These are phyloP conservation scores for Euptelea pleiosperma DNA, from an alignment of 164 flowering plant genomes.

Conservation along the genomic window DNA sequence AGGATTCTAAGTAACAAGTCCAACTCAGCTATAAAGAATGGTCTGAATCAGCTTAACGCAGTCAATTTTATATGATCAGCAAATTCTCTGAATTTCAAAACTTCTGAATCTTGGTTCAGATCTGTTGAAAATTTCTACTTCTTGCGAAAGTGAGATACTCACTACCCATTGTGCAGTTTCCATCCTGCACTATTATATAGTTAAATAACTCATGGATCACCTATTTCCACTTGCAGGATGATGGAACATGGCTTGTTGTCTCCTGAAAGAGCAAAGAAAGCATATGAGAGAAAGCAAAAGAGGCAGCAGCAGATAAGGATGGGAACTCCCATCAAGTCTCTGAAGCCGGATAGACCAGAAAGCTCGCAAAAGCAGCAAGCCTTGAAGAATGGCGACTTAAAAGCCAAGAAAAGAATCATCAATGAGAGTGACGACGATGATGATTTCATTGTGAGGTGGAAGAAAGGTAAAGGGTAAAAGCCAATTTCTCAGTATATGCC, in stretches of 20 bases:
- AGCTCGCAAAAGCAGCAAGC: slow-evolving; percentile 51
- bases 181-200: too few species aligned
- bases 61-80: too few species aligned
- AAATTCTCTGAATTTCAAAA: too few species aligned
- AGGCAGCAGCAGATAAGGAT: slow-evolving; percentile 65
- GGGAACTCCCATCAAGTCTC: slow-evolving; percentile 78
- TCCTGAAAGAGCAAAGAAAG: slow-evolving; percentile 78
- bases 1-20: too few species aligned
- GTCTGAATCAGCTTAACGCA: too few species aligned
- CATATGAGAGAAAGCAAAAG: slow-evolving; percentile 78
- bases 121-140: too few species aligned
- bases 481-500: slow-evolving; percentile 3
- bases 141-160: too few species aligned
- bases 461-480: slow-evolving; percentile 47
- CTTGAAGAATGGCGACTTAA: slow-evolving; percentile 58
- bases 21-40: too few species aligned
- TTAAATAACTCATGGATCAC: too few species aligned
- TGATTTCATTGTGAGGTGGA: slow-evolving; percentile 61
- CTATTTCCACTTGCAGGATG: slow-evolving; percentile 89
- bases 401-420: slow-evolving; percentile 54
- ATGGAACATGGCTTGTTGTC: slow-evolving; percentile 97
- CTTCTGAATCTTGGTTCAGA: too few species aligned
- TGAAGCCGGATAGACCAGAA: slow-evolving; percentile 48
- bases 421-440: slow-evolving; percentile 50
- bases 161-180: too few species aligned